phyloP scores from a whole-genome alignment of 768 basidiomycete species.

The Stropharia rugosoannulata region DNA sequence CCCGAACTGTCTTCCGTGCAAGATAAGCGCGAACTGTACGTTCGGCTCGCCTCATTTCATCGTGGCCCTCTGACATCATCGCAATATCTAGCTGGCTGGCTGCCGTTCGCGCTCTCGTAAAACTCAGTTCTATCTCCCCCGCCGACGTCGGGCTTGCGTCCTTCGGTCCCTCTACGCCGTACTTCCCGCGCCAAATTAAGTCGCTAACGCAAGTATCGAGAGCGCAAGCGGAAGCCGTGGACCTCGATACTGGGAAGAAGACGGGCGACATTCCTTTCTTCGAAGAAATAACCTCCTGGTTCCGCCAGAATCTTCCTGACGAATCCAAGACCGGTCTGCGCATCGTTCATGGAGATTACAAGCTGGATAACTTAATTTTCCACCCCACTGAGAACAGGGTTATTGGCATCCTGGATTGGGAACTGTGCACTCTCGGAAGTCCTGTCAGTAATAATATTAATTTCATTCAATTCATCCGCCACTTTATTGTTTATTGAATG shows the following conservation, averaged over 20 bases:
- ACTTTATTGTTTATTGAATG: not conserved
- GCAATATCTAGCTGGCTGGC: conserved; percentile 65
- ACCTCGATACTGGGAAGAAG: conserved; percentile 58
- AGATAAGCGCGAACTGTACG: conserved; percentile 73
- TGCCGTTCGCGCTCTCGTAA: conserved; percentile 67
- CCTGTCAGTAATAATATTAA: conserved; percentile 50
- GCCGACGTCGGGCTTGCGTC: conserved; percentile 60
- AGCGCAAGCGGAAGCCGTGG: conserved; percentile 70
- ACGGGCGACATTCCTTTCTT: conserved; percentile 77
- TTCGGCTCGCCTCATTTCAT: conserved; percentile 1
- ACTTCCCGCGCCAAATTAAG: conserved; percentile 93
- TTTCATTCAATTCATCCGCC: not conserved
- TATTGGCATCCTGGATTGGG: conserved; percentile 97
- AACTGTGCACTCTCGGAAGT: conserved; percentile 92
- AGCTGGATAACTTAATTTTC: conserved; percentile 96
- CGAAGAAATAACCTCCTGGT: conserved; percentile 75
- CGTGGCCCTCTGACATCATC: not conserved
- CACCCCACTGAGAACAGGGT: conserved; percentile 90
- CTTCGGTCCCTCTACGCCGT: conserved; percentile 75
- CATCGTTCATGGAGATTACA: conserved; percentile 98
- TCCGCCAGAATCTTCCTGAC: conserved; percentile 69
- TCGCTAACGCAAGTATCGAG: conserved; percentile 79
- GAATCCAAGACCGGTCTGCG: conserved; percentile 72
- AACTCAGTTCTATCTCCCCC: conserved; percentile 66
- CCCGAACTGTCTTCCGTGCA: conserved; percentile 53